Evolutionary conservation across 2,329 filamentous ascomycete genomes (phyloP).

Genomic region (Fusarium veterinarium): DNA sequence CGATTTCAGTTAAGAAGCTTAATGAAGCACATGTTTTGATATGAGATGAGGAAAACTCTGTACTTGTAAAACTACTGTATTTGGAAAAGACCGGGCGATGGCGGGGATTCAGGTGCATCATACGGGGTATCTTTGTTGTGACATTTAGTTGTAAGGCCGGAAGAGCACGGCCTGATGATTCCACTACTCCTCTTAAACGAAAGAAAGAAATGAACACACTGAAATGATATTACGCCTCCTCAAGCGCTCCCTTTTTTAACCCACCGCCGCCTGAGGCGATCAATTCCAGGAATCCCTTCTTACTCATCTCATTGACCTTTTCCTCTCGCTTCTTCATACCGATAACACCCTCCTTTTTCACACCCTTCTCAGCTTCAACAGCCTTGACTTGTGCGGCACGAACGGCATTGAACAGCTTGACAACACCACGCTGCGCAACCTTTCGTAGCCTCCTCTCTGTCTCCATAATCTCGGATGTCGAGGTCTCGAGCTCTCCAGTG

Average conservation of each 20-base stretch:
- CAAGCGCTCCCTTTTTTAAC: conserved; percentile 68
- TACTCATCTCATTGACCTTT: conserved; percentile 94
- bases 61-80: conserved; percentile 46
- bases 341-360: conserved; percentile 77
- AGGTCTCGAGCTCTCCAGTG: conserved; percentile 56
- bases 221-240: conserved; percentile 61
- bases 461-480: conserved; percentile 69
- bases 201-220: conserved; percentile 32
- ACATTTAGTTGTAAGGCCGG: conserved; percentile 43
- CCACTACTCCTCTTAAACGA: conserved; percentile 44
- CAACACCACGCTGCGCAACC: conserved; percentile 91
- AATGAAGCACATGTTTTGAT: conserved; percentile 35
- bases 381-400: conserved; percentile 91
- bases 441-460: conserved; percentile 85
- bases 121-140: conserved; percentile 47
- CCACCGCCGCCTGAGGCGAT: conserved; percentile 75
- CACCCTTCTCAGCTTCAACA: conserved; percentile 77
- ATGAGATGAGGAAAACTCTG: conserved; percentile 25
- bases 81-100: conserved; percentile 38
- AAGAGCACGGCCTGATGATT: conserved; percentile 44
- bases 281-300: conserved; percentile 94
- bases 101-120: conserved; percentile 43
- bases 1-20: conserved; percentile 72
- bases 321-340: conserved; percentile 85
- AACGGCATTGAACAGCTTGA: conserved; percentile 96